Evolutionary conservation across 331 rosid genomes (phyloP), one percentile per base, ranked within the genome.

Genomic region (Acacia pycnantha): DNA sequence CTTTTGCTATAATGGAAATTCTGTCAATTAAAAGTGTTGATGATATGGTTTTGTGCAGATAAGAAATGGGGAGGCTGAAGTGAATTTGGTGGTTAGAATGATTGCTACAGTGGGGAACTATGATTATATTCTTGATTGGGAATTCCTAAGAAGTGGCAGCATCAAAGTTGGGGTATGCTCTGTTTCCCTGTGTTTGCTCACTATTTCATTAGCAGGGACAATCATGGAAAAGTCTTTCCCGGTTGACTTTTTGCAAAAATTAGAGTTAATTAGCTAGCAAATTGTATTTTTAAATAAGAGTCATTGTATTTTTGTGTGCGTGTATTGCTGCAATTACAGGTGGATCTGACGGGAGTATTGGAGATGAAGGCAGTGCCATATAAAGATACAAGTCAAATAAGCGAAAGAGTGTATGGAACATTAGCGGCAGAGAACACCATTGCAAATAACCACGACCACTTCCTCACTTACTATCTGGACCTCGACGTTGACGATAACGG

Each of bases 121-220:
- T 33, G 97, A 92, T 77, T 94, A 94, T 87, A 80, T 94, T 82
- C 95, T 94, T 82, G 97, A 94, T 70, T 94, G 98, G 98, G 98
- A 92, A 77, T 94, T 94, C 81, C 82, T 82, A 21, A 73, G 59
- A 69, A 91, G 90, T 85, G 98, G 98, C 26, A 83, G 88, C 69
- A 92, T 94, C 62, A 91, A 91, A 88, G 91, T 92, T 83, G 97
- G 97, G 91, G 97, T 92, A 86, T 82, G 64, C 64, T 82, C 47
- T 37, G 18, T 16, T 46, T 12, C 11, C 70, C 73, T 13, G 59
- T 53, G 24, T 19, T 0, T 19, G 54, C 16, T 15, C 54, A 15
- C 54, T 14, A 50, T 50, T 50, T 51, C 58, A 51, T 6, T 18
- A 6, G 6, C 22, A 51, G 58, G 58, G 58, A 51, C 58, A 16